A percentile compares a stretch with the other conserved stretches of the same genome.
Conservation (phyloP, 768 basidiomycete species). For the Amanita rimosa region DNA sequence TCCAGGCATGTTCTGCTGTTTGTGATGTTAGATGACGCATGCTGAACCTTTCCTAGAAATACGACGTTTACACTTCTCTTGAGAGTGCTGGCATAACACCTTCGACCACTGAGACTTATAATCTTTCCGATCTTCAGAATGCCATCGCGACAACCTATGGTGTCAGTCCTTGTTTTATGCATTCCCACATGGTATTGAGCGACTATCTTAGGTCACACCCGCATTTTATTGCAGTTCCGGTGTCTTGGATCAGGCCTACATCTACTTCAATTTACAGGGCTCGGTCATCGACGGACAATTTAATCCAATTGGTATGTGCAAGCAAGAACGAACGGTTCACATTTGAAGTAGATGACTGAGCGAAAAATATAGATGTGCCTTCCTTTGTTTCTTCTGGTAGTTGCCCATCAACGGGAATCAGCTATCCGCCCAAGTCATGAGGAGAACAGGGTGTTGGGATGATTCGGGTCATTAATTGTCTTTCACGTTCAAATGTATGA, state of each 20-base stretch:
- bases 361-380: not conserved
- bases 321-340: too few species aligned
- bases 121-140: not conserved
- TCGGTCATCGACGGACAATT: constrained; percentile 5
- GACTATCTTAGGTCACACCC: not conserved
- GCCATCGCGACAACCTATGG: not conserved
- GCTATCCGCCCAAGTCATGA: not conserved
- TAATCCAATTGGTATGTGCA: not conserved
- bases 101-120: not conserved
- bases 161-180: not conserved
- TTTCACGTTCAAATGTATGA: too few species aligned
- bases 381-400: not conserved
- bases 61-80: not conserved
- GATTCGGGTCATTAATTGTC: not conserved
- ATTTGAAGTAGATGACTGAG: not conserved
- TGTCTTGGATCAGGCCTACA: not conserved
- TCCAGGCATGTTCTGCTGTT: not conserved
- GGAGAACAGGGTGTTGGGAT: not conserved
- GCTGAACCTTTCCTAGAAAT: not conserved
- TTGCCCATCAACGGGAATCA: constrained; percentile 3
- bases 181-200: too few species aligned
- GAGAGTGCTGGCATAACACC: not conserved
- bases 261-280: not conserved
- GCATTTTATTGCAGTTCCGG: constrained; percentile 1
- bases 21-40: not conserved